These are phyloP conservation scores for Pseudogymnoascus sp. DNA, from an alignment of 2,329 filamentous ascomycete genomes.

Conservation along the genomic window DNA sequence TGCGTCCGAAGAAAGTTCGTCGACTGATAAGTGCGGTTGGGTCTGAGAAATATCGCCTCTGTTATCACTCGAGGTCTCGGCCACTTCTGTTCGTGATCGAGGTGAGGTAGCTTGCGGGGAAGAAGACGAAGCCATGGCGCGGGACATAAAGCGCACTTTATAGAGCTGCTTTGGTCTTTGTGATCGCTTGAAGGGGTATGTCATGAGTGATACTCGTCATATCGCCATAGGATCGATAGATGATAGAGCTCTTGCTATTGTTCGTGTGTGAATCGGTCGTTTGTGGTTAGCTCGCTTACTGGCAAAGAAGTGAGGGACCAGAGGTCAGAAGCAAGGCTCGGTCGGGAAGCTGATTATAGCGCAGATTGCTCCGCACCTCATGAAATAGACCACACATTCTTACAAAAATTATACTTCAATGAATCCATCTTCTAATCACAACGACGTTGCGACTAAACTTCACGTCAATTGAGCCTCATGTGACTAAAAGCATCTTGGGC, in stretches of 20 bases:
- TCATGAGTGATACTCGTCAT: constrained; percentile 24
- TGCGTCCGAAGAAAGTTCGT: not conserved
- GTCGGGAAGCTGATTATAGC: not conserved
- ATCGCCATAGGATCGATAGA: not conserved
- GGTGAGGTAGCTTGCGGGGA: not conserved
- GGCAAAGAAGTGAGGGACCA: not conserved
- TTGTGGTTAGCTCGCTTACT: constrained; percentile 3
- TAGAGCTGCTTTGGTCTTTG: constrained; percentile 19
- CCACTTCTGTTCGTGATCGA: not conserved
- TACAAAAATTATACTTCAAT: not conserved
- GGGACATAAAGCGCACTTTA: constrained; percentile 26
- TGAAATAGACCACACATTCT: not conserved
- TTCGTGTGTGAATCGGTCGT: constrained; percentile 7
- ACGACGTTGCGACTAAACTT: not conserved
- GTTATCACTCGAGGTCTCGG: not conserved
- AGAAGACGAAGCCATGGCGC: constrained; percentile 16
- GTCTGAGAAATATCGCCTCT: not conserved
- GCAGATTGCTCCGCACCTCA: not conserved
- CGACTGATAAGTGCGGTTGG: not conserved
- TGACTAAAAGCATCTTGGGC: not conserved
- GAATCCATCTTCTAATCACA: not conserved
- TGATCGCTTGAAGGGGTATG: constrained; percentile 26
- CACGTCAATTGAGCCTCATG: constrained; percentile 5
- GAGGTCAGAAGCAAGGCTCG: not conserved
- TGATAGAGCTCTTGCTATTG: constrained; percentile 13